phyloP scores from a whole-genome alignment of 2,329 filamentous ascomycete species.

The Elsinoe batatas region DNA sequence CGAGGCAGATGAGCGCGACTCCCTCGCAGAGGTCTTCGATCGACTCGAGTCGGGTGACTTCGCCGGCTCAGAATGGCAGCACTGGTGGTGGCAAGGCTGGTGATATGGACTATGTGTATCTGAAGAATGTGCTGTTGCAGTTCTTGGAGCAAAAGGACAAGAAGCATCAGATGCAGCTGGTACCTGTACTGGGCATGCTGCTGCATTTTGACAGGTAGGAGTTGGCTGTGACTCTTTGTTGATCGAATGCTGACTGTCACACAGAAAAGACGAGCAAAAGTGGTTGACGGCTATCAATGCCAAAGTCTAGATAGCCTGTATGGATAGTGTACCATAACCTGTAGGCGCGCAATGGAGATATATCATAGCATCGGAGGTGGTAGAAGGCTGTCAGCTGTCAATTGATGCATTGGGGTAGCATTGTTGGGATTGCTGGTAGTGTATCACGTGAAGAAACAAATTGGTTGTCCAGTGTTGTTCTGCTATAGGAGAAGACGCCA shows the following conservation, averaged over 20 bases:
- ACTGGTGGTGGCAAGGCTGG: conserved; percentile 19
- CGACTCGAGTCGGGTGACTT: conserved; percentile 42
- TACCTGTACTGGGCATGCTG: conserved; percentile 67
- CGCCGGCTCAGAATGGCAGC: conserved; percentile 32
- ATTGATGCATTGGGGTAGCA: no score
- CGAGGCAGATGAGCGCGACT: conserved; percentile 29
- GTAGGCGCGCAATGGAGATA: neutral
- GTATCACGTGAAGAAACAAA: neutral
- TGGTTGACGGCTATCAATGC: conserved; percentile 67
- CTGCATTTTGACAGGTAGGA: conserved; percentile 70
- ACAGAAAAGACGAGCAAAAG: conserved; percentile 68
- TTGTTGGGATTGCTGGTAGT: no score
- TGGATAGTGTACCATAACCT: neutral
- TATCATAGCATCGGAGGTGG: no score
- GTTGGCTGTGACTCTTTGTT: no score
- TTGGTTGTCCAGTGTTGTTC: neutral
- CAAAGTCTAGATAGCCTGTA: neutral
- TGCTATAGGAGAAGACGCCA: neutral
- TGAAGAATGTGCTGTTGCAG: conserved; percentile 73
- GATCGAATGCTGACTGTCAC: conserved; percentile 23
- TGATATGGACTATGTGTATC: conserved; percentile 53
- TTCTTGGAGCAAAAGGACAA: conserved; percentile 75
- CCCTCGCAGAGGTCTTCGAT: conserved; percentile 49
- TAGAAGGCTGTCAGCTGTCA: no score
- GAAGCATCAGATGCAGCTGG: conserved; percentile 62